A percentile compares a stretch with the other conserved stretches of the same genome.
phyloP scores from a whole-genome alignment of 2,329 filamentous ascomycete species.

The Calonectria multiphialidica region DNA sequence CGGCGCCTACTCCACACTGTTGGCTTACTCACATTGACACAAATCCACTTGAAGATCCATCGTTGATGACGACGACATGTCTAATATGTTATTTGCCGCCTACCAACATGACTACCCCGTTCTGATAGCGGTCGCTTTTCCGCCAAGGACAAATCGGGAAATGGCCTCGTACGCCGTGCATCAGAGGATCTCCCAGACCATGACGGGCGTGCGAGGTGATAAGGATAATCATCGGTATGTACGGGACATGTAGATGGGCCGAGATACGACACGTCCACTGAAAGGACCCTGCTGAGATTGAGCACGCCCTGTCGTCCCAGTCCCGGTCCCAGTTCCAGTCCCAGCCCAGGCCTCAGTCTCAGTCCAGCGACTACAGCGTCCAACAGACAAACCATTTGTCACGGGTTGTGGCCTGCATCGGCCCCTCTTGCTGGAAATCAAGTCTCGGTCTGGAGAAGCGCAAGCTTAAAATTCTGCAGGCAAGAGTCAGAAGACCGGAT shows the following conservation, averaged over 20 bases:
- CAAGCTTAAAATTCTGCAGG: constrained; percentile 25
- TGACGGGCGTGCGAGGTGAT: background rate
- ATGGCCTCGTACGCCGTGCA: background rate
- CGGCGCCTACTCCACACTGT: background rate
- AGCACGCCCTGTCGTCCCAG: background rate
- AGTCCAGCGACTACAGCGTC: background rate
- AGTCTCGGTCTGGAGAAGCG: constrained; percentile 38
- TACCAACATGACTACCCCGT: background rate
- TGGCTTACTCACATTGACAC: background rate
- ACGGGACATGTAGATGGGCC: background rate
- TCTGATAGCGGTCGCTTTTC: background rate
- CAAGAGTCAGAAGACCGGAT: constrained; percentile 3
- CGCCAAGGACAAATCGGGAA: background rate
- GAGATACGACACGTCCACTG: background rate
- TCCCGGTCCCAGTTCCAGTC: too few relatives aligned
- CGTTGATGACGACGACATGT: constrained; percentile 6
- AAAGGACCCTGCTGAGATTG: background rate
- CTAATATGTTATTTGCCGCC: background rate
- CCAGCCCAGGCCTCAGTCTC: too few relatives aligned
- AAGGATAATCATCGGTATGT: background rate
- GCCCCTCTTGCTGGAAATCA: constrained; percentile 26
- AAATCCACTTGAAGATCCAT: constrained; percentile 6
- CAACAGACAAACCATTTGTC: constrained; percentile 24
- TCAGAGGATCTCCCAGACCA: background rate
- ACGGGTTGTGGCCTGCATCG: constrained; percentile 17